phyloP scores from a whole-genome alignment of 495 filamentous ascomycete species.

The Emericellopsis terricola region DNA sequence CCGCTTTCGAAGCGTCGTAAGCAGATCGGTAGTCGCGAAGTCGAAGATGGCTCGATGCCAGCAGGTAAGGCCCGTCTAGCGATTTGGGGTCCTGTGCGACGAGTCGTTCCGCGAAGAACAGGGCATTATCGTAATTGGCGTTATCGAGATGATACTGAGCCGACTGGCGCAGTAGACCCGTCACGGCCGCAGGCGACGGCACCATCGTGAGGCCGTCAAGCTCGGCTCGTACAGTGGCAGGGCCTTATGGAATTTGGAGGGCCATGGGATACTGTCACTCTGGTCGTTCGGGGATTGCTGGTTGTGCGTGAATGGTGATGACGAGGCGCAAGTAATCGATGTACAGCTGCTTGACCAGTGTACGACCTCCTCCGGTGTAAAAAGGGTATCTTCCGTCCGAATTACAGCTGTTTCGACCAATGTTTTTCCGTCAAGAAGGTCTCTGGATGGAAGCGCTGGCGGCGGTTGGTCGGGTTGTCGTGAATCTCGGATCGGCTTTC shows the following conservation, averaged over 20 bases:
- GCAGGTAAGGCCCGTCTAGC: constrained; percentile 63
- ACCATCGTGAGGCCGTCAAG: constrained; percentile 34
- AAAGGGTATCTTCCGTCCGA: too few species aligned
- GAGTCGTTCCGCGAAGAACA: constrained; percentile 79
- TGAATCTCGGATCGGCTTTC: too few species aligned
- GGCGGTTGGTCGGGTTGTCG: too few species aligned
- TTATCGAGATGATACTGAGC: constrained; percentile 92
- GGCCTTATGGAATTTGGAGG: background rate
- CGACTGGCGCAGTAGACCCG: constrained; percentile 61
- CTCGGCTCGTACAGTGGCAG: background rate
- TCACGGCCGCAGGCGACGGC: constrained; percentile 44
- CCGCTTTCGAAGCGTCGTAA: constrained; percentile 48
- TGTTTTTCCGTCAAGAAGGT: too few species aligned
- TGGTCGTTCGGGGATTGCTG: background rate
- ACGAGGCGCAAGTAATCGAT: too few species aligned
- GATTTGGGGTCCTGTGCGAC: constrained; percentile 64
- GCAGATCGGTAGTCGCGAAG: constrained; percentile 50
- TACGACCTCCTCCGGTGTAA: too few species aligned
- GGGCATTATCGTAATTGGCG: constrained; percentile 66
- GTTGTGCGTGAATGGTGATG: too few species aligned
- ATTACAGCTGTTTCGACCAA: too few species aligned
- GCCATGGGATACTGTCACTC: background rate
- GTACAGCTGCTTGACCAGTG: too few species aligned
- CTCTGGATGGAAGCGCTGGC: too few species aligned
- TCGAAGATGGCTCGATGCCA: constrained; percentile 68